These are phyloP conservation scores for Aureobasidium zeae DNA, from an alignment of 2,329 filamentous ascomycete species.

Conservation along the genomic window DNA sequence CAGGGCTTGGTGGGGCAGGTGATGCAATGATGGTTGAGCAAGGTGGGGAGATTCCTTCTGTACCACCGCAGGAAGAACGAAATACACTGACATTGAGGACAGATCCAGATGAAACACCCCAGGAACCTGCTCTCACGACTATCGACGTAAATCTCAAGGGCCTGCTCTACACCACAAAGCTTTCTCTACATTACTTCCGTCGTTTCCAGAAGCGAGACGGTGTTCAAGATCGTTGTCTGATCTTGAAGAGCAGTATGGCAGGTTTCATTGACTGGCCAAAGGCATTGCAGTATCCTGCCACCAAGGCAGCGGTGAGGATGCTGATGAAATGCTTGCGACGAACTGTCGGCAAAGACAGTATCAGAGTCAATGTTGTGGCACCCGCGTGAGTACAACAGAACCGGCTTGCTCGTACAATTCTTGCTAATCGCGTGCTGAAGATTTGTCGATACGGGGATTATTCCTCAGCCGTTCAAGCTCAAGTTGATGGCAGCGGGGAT, in stretches of 20 bases:
- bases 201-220: conserved; percentile 27
- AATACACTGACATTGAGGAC: background rate
- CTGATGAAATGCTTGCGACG: conserved; percentile 7
- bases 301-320: conserved; percentile 27
- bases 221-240: conserved; percentile 39
- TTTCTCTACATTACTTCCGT: conserved; percentile 25
- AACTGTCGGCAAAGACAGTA: background rate
- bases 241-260: conserved; percentile 42
- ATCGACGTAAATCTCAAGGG: conserved; percentile 18
- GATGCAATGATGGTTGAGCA: background rate
- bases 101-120: conserved; percentile 14
- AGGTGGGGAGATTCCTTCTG: background rate
- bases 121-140: conserved; percentile 23
- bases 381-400: background rate
- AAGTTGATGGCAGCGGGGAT: conserved; percentile 16
- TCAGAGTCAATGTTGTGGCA: background rate
- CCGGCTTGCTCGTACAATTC: background rate
- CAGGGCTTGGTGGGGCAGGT: conserved; percentile 19
- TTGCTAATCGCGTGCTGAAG: conserved; percentile 14
- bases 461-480: conserved; percentile 18
- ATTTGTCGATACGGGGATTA: conserved; percentile 22
- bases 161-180: conserved; percentile 19
- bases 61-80: too few relatives aligned
- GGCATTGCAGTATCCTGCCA: conserved; percentile 21
- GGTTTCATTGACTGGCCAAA: conserved; percentile 40